Conservation (phyloP, 148 eudicot species). For the Oxyria digyna region DNA sequence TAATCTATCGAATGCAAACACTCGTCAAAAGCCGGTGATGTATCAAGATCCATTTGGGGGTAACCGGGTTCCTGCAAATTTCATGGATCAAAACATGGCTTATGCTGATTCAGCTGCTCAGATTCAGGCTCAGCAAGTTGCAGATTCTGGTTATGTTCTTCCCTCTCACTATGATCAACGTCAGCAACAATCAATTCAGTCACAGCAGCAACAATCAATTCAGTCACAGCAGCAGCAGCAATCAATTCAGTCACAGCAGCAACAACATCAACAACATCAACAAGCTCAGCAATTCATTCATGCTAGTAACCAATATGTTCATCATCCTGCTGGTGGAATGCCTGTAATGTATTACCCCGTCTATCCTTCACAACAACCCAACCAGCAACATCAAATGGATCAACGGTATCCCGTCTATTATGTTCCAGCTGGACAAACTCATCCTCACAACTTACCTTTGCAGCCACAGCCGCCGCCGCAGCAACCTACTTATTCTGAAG, state of each 20-base stretch:
- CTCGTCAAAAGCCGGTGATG: slow-evolving; percentile 44
- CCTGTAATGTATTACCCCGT: slow-evolving; percentile 50
- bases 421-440: slow-evolving; percentile 52
- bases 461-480: too few species aligned
- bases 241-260: too few species aligned
- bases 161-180: slow-evolving; percentile 41
- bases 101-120: slow-evolving; percentile 22
- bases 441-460: slow-evolving; percentile 51
- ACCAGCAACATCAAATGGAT: slow-evolving; percentile 28
- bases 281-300: slow-evolving; percentile 52
- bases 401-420: slow-evolving; percentile 55
- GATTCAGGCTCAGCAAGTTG: slow-evolving; percentile 43
- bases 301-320: slow-evolving; percentile 57
- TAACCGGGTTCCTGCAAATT: slow-evolving; percentile 19
- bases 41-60: slow-evolving; percentile 47
- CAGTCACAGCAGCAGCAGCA: too few species aligned
- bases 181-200: slow-evolving; percentile 26
- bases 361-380: slow-evolving; percentile 56
- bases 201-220: too few species aligned
- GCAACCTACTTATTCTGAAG: slow-evolving; percentile 31
- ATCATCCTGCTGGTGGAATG: slow-evolving; percentile 36
- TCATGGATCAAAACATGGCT: too few species aligned
- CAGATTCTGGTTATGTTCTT: slow-evolving; percentile 45
- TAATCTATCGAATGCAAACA: slow-evolving; percentile 41
- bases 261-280: slow-evolving; percentile 29